Evolutionary conservation across 2,329 filamentous ascomycete species (phyloP).

Genomic region (Metarhizium brunneum): DNA sequence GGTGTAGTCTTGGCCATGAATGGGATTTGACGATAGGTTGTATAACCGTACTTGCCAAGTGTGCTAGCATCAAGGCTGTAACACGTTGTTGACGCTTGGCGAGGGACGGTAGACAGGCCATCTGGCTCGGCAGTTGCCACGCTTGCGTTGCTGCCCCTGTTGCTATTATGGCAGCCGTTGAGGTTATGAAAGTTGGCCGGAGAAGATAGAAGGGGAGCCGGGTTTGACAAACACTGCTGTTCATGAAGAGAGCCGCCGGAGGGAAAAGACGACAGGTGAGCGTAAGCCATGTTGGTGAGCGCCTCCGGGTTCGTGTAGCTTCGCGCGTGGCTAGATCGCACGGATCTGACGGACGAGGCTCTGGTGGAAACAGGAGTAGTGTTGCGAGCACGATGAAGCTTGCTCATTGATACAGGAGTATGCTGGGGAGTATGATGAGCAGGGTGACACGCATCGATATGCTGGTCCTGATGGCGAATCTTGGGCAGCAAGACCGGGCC

Average conservation of each 20-base stretch:
- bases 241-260: conserved; percentile 7
- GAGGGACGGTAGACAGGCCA: conserved; percentile 12
- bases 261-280: conserved; percentile 29
- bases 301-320: conserved; percentile 55
- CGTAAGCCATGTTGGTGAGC: conserved; percentile 29
- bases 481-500: conserved; percentile 75
- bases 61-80: conserved; percentile 58
- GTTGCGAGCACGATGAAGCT: background rate
- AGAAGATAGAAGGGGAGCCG: conserved; percentile 53
- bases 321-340: conserved; percentile 40
- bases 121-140: conserved; percentile 7
- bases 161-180: conserved; percentile 2
- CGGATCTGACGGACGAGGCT: conserved; percentile 12
- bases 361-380: conserved; percentile 17
- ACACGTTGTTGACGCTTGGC: conserved; percentile 52
- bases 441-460: conserved; percentile 40
- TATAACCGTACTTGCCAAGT: conserved; percentile 66
- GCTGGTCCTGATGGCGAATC: conserved; percentile 77
- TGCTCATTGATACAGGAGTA: conserved; percentile 1
- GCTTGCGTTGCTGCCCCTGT: background rate
- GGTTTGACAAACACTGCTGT: conserved; percentile 13
- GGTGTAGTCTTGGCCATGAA: conserved; percentile 17
- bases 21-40: conserved; percentile 73
- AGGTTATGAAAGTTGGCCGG: conserved; percentile 48
- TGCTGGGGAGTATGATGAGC: conserved; percentile 5